Evolutionary conservation across 2,329 filamentous ascomycete species (phyloP), one percentile per base, ranked within the genome.

Genomic region (Botrytis sinoallii): DNA sequence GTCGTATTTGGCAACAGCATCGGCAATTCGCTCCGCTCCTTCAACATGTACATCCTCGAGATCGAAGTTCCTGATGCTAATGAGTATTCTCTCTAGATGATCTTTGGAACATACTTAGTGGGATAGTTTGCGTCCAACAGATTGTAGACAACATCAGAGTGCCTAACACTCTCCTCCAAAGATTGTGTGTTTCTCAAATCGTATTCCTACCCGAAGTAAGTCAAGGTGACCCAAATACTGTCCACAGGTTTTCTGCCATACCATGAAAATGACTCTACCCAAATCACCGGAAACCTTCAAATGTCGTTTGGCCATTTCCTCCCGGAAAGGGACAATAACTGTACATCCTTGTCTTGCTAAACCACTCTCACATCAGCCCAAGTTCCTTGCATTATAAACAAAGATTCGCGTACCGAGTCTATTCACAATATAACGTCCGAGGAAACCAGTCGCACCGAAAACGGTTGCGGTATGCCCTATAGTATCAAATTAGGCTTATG

Each of bases 71-170:
- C 92, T 95, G 75, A 14, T 38, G 65, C n/a, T 16, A 65, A 77
- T 85, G 78, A 86, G 81, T 77, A 71, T 66, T 57, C 25, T 57
- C 9, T 63, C 29, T 18, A 71, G 4, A 32, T 63, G 18, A 22
- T 63, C 32, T 44, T 25, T 18, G 42, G 38, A 68, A 82, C 88
- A 80, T 85, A 94, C 93, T 99, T 99, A 79, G 96, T 99, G 77
- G 95, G 93, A 83, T 98, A 98, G 83, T 95, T 95, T 92, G 76
- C 95, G 92, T 77, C 96, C 96, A 81, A 98, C 88, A 79, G 87
- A 85, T 99, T 99, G 87, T 97, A 97, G 77, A 99, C 96, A 76
- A 98, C 92, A 82, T 99, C 96, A 60, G 95, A 98, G 84, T 99
- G 96, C 80, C 96, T 90, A 71, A 99, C 95, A 80, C 93, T 96